phyloP scores from a whole-genome alignment of 108 stramenopile species.

The Pseudonitzschia multiseries region DNA sequence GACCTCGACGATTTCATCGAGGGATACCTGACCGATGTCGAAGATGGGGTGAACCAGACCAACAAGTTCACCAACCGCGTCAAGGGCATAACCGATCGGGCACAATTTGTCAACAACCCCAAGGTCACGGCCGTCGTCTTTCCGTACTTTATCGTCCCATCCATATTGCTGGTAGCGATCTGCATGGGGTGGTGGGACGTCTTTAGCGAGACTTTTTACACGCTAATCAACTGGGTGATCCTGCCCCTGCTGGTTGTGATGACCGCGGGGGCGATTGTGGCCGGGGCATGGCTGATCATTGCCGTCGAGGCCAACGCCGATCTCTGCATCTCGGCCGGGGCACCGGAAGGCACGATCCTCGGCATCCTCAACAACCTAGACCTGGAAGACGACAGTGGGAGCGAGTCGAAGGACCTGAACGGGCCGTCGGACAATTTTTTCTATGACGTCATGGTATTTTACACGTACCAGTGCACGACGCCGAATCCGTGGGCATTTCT shows the following conservation, averaged over 20 bases:
- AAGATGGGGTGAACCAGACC: slow-evolving; percentile 10
- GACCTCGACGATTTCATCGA: slow-evolving; percentile 33
- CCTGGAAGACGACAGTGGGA: slow-evolving; percentile 2
- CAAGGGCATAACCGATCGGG: neutral
- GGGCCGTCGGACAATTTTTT: slow-evolving; percentile 9
- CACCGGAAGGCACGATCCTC: slow-evolving; percentile 26
- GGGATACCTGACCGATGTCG: slow-evolving; percentile 17
- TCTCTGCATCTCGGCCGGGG: slow-evolving; percentile 25
- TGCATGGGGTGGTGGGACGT: slow-evolving; percentile 36
- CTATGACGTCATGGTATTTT: slow-evolving; percentile 30
- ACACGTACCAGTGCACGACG: slow-evolving; percentile 23
- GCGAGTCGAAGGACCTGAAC: neutral
- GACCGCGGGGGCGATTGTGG: slow-evolving; percentile 19
- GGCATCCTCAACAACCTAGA: slow-evolving; percentile 28
- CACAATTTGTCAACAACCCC: slow-evolving; percentile 17
- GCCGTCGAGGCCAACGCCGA: slow-evolving; percentile 31
- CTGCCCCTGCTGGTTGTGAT: slow-evolving; percentile 36
- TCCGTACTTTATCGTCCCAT: slow-evolving; percentile 33
- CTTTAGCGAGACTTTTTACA: slow-evolving; percentile 13
- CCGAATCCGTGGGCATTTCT: slow-evolving; percentile 37
- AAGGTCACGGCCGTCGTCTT: slow-evolving; percentile 24
- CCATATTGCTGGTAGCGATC: slow-evolving; percentile 33
- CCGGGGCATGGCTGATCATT: slow-evolving; percentile 4
- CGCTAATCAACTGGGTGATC: slow-evolving; percentile 29
- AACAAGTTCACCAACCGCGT: slow-evolving; percentile 9